Conservation (phyloP, 2,329 filamentous ascomycete species). For the Elsinoe batatas region DNA sequence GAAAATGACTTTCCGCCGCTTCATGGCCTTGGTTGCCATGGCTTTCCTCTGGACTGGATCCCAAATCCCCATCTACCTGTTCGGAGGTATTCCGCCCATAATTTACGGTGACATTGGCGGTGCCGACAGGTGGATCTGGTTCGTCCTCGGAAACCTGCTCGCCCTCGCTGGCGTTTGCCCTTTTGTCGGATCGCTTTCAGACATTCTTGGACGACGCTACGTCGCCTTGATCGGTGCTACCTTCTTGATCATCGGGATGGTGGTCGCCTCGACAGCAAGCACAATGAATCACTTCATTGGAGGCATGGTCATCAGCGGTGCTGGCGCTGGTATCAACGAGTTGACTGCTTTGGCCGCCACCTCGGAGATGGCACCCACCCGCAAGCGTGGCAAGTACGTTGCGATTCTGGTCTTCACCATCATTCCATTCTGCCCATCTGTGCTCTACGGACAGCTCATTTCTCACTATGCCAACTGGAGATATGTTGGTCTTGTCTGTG, state of each 20-base stretch:
- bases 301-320: slow-evolving; percentile 51
- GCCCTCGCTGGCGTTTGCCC: slow-evolving; percentile 48
- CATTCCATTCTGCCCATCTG: slow-evolving; percentile 52
- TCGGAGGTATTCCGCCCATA: slow-evolving; percentile 37
- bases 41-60: slow-evolving; percentile 52
- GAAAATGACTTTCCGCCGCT: slow-evolving; percentile 39
- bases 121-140: slow-evolving; percentile 51
- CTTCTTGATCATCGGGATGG: slow-evolving; percentile 49
- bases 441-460: slow-evolving; percentile 52
- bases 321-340: slow-evolving; percentile 58
- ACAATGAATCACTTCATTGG: slow-evolving; percentile 54
- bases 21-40: slow-evolving; percentile 49
- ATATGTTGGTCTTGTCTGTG: slow-evolving; percentile 45
- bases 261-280: slow-evolving; percentile 48
- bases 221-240: slow-evolving; percentile 47
- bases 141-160: slow-evolving; percentile 42
- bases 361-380: slow-evolving; percentile 56
- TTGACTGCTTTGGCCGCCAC: slow-evolving; percentile 59
- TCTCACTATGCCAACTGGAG: slow-evolving; percentile 42
- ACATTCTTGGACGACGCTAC: slow-evolving; percentile 52
- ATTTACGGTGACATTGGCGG: slow-evolving; percentile 54
- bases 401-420: slow-evolving; percentile 52
- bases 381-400: slow-evolving; percentile 55
- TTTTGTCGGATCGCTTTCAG: slow-evolving; percentile 57
- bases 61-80: slow-evolving; percentile 46